Evolutionary conservation across 257 asterid species (phyloP).

Genomic region (Rubia yunnanensis): DNA sequence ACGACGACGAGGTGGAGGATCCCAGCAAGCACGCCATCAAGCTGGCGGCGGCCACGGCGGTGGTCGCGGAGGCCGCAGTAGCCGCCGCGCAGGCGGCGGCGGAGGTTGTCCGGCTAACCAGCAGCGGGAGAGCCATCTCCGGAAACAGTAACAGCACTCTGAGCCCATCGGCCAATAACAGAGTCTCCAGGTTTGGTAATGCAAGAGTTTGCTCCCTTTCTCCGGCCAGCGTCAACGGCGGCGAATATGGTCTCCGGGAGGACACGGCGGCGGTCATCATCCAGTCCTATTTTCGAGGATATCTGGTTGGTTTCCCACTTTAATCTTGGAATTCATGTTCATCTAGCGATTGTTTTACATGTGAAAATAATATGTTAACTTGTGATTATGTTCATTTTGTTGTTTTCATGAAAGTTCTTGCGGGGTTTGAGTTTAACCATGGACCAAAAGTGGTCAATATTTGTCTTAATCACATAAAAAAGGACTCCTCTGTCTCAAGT

Average conservation of each 20-base stretch:
- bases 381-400: neutral
- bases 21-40: conserved; percentile 58
- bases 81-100: conserved; percentile 78
- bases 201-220: neutral
- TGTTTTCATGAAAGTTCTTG: neutral
- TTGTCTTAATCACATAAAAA: neutral
- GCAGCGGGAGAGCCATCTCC: conserved; percentile 35
- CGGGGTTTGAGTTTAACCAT: neutral
- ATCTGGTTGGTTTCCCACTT: conserved; percentile 28
- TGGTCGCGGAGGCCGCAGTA: conserved; percentile 74
- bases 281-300: conserved; percentile 41
- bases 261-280: conserved; percentile 32
- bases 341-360: neutral
- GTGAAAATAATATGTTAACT: neutral
- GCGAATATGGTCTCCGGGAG: conserved; percentile 13
- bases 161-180: neutral
- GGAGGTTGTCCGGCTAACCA: conserved; percentile 53
- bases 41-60: conserved; percentile 65
- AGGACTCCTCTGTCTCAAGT: too few relatives aligned
- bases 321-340: neutral
- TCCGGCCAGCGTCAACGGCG: conserved; percentile 15
- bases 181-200: neutral
- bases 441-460: neutral
- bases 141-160: neutral
- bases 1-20: conserved; percentile 27